Evolutionary conservation across 352 stramenopile species (phyloP), one percentile per base, ranked within the genome.

Genomic region (Globisporangium cystogenes): DNA sequence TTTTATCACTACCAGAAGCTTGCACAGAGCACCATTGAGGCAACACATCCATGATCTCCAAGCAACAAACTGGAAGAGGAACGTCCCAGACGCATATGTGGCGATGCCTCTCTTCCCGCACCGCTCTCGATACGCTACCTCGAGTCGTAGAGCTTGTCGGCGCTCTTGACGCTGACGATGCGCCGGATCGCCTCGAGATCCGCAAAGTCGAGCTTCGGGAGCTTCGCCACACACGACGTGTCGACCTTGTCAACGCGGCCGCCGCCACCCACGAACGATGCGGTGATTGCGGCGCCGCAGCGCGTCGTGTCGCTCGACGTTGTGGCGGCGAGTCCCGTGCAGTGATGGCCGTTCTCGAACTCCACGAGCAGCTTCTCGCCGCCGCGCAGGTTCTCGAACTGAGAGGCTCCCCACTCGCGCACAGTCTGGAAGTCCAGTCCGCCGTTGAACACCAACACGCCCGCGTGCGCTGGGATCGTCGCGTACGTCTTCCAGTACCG

Each of bases 401-500:
- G 33, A 12, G 44, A 12, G 3, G 48, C 36, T 0, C 55, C 65
- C 15, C 53, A 54, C 37, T 78, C 66, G 29, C 29, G 39, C 1
- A 49, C 24, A 16, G 66, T 78, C 46, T 58, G 42, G 39, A 65
- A 60, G 51, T 78, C 69, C 44, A 75, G 26, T 0, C 44, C 50
- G 15, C 69, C 64, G 39, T 60, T 74, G 44, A 77, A 37, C 24
- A 76, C 27, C 31, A 81, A 12, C 14, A 67, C 62, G n/a, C 58
- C 67, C n/a, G 59, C 47, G 46, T 61, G 31, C 12, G 45, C 35
- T 0, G 64, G 45, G n/a, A 80, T 59, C 21, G 35, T 31, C 1
- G 69, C 46, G 7, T 57, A 63, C 15, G 43, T 48, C 27, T 68
- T 53, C 15, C 35, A 68, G 62, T 74, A 76, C 47, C 64, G 37